phyloP scores from a whole-genome alignment of 192 early-diverging fungal genomes.

The Podila clonocystis region DNA sequence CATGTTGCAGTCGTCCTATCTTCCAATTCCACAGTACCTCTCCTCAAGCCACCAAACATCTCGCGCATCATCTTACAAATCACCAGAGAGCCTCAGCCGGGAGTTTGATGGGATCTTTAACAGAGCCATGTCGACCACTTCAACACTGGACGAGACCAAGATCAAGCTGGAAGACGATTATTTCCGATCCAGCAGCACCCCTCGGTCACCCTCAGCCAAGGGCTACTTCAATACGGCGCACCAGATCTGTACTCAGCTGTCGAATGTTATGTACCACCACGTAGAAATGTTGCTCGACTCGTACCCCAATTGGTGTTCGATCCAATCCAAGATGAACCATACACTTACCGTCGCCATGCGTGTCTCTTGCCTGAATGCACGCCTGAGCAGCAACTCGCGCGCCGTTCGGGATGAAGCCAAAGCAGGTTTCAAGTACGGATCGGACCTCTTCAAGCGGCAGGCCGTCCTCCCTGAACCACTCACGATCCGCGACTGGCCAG shows the following conservation, averaged over 20 bases:
- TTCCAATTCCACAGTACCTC: slow-evolving; percentile 41
- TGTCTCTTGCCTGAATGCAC: slow-evolving; percentile 44
- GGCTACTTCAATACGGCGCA: slow-evolving; percentile 46
- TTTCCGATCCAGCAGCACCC: background rate
- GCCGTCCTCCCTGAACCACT: slow-evolving; percentile 28
- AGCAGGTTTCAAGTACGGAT: slow-evolving; percentile 47
- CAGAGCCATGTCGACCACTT: slow-evolving; percentile 1
- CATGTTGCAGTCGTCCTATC: slow-evolving; percentile 46
- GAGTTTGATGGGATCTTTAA: slow-evolving; percentile 41
- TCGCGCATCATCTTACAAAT: slow-evolving; percentile 19
- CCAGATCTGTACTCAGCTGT: slow-evolving; percentile 45
- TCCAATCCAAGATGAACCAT: slow-evolving; percentile 44
- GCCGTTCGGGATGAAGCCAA: slow-evolving; percentile 41
- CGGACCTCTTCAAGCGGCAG: slow-evolving; percentile 35
- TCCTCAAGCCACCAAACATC: slow-evolving; percentile 8
- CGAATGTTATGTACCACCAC: slow-evolving; percentile 50
- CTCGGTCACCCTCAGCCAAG: slow-evolving; percentile 3
- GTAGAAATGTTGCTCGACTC: slow-evolving; percentile 38
- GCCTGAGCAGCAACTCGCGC: slow-evolving; percentile 32
- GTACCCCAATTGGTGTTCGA: slow-evolving; percentile 40
- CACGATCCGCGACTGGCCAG: slow-evolving; percentile 49
- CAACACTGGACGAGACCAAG: slow-evolving; percentile 13
- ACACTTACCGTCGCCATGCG: slow-evolving; percentile 23
- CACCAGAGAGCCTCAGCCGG: slow-evolving; percentile 28
- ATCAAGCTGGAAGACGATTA: slow-evolving; percentile 29